Conservation (phyloP, 2,329 filamentous ascomycete species). For the Fusarium multiceps region DNA sequence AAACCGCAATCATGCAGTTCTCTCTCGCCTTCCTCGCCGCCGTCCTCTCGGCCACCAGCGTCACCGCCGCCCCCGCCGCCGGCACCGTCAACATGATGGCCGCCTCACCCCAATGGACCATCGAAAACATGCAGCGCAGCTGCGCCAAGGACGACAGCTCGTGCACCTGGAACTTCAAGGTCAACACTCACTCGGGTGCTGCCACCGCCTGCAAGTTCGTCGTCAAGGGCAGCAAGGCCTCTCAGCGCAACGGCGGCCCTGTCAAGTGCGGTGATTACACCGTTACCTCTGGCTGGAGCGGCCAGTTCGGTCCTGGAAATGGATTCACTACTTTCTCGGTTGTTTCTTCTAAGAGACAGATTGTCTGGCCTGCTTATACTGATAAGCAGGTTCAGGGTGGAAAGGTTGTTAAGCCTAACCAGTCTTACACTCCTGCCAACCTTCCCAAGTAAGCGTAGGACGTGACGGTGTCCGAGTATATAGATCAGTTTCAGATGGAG, state of each 20-base stretch:
- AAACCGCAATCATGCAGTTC: constrained; percentile 55
- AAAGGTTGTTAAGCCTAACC: constrained; percentile 59
- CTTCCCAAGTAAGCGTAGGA: constrained; percentile 22
- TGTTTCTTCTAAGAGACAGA: constrained; percentile 53
- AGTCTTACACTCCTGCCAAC: constrained; percentile 54
- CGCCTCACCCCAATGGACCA: constrained; percentile 54
- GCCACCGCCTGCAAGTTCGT: constrained; percentile 43
- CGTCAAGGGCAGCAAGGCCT: constrained; percentile 50
- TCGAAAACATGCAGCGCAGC: constrained; percentile 53
- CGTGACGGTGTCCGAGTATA: neutral
- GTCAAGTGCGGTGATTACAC: constrained; percentile 60
- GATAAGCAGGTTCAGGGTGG: constrained; percentile 60
- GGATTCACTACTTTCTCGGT: constrained; percentile 67
- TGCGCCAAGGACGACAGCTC: constrained; percentile 53
- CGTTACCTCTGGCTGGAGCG: constrained; percentile 65
- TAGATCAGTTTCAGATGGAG: neutral
- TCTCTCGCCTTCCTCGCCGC: constrained; percentile 51
- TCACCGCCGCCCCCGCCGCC: constrained; percentile 49
- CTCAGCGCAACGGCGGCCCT: constrained; percentile 53
- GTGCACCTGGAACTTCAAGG: constrained; percentile 58
- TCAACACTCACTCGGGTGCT: constrained; percentile 57
- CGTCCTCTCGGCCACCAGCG: constrained; percentile 46
- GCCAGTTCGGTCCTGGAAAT: constrained; percentile 62
- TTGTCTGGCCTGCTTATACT: constrained; percentile 64
- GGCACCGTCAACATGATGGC: constrained; percentile 55